Evolutionary conservation across 2,329 filamentous ascomycete genomes (phyloP).

Genomic region (Fusarium ramigenum): DNA sequence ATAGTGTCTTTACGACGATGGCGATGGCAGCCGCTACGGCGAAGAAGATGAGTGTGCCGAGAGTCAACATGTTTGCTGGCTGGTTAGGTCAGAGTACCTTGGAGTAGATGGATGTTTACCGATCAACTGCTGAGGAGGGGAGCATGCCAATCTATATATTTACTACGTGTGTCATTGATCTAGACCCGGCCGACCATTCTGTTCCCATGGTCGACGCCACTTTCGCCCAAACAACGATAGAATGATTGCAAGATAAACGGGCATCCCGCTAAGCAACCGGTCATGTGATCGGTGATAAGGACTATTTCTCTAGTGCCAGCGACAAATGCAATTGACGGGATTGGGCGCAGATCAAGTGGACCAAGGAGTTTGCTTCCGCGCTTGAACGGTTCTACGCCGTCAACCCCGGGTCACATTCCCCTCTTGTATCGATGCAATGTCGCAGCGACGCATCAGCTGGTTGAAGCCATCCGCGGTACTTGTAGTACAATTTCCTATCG

Average conservation of each 20-base stretch:
- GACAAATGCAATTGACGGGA: slow-evolving; percentile 8
- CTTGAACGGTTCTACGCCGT: slow-evolving; percentile 23
- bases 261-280: slow-evolving; percentile 5
- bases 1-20: background rate
- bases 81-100: background rate
- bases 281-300: slow-evolving; percentile 36
- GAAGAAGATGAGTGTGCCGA: slow-evolving; percentile 12
- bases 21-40: slow-evolving; percentile 7
- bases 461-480: slow-evolving; percentile 18
- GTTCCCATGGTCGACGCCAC: slow-evolving; percentile 13
- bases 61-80: slow-evolving; percentile 9
- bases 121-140: background rate
- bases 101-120: background rate
- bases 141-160: slow-evolving; percentile 11
- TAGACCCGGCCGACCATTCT: background rate
- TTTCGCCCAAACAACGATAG: background rate
- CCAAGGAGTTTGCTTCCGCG: slow-evolving; percentile 7
- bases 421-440: background rate
- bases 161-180: background rate
- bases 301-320: background rate
- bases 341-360: slow-evolving; percentile 16
- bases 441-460: slow-evolving; percentile 25
- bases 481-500: slow-evolving; percentile 30
- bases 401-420: slow-evolving; percentile 14
- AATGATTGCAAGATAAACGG: slow-evolving; percentile 17